A percentile compares a stretch with the other conserved stretches of the same genome.
phyloP scores from a whole-genome alignment of 345 rosid genomes.

The Eucalyptus cloeziana region DNA sequence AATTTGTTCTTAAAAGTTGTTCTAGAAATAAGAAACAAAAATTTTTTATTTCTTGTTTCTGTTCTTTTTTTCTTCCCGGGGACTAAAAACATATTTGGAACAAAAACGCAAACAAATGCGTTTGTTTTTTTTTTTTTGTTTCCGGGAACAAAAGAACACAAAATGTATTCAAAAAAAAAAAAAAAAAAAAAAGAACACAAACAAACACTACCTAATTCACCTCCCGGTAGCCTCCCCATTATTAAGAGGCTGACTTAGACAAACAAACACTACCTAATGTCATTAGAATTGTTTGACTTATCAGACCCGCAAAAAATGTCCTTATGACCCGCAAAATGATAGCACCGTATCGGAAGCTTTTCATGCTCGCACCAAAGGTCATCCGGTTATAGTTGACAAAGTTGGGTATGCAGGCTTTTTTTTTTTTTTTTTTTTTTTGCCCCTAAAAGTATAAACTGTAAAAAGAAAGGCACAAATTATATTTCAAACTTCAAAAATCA shows the following conservation, averaged over 20 bases:
- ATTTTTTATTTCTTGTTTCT: no score
- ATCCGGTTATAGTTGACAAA: not conserved
- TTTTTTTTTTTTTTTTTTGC: accelerated
- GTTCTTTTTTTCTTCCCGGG: no score
- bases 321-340: not conserved
- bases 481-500: not conserved
- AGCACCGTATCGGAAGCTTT: not conserved
- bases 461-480: not conserved
- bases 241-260: not conserved
- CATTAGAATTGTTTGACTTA: not conserved
- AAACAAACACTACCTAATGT: no score
- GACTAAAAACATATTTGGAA: no score
- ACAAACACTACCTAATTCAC: no score
- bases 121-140: no score
- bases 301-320: not conserved
- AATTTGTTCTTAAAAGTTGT: no score
- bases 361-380: not conserved
- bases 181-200: no score
- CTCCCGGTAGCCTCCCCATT: not conserved
- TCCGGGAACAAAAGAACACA: no score
- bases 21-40: no score
- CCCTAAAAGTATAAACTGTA: not conserved
- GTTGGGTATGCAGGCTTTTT: not conserved
- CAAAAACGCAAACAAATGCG: no score
- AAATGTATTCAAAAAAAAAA: no score